Conservation (phyloP, 768 basidiomycete genomes). For the Chalciporus chontae region DNA sequence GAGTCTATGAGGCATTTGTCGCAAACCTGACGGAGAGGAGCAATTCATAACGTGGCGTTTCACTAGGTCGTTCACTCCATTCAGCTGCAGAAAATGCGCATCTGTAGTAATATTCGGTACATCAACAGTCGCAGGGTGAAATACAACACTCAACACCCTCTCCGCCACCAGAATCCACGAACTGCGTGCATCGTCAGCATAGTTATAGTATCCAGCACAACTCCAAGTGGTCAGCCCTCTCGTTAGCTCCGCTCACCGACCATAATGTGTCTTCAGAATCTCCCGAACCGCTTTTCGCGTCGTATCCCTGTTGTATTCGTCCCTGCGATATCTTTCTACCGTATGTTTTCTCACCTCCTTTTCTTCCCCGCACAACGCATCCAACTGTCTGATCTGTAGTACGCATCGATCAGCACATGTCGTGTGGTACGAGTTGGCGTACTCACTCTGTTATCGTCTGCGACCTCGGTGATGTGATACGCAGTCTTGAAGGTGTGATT, state of each 20-base stretch:
- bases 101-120: no score
- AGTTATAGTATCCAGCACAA: no score
- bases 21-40: no score
- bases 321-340: not conserved
- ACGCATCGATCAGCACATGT: not conserved
- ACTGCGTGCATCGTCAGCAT: no score
- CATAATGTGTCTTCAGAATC: not conserved
- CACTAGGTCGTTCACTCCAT: no score
- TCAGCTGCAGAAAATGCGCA: no score
- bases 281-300: not conserved
- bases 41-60: no score
- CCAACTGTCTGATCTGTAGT: not conserved
- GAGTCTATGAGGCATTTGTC: no score
- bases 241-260: not conserved
- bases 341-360: not conserved
- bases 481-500: not conserved
- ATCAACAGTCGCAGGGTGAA: no score
- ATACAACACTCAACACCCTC: no score
- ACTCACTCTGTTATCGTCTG: constrained; percentile 1
- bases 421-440: not conserved
- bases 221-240: no score
- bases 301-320: not conserved
- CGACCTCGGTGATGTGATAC: constrained; percentile 5
- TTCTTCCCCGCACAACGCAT: not conserved
- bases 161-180: no score